Percentiles rank a stretch among this genome's conserved stretches.
These are phyloP conservation scores for Nemania sp. DNA, from an alignment of 2,329 filamentous ascomycete species.

Conservation along the genomic window DNA sequence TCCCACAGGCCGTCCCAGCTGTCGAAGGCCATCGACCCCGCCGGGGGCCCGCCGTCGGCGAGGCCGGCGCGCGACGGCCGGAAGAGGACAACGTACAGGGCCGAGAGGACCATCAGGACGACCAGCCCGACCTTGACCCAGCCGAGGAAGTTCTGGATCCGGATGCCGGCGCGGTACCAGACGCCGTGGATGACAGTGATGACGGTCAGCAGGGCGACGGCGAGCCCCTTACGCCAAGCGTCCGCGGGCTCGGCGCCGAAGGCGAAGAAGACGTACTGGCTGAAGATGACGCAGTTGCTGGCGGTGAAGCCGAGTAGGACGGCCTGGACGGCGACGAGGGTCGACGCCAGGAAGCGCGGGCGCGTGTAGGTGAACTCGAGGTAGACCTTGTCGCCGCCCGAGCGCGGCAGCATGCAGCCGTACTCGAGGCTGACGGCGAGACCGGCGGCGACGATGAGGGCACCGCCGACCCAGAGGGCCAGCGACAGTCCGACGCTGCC, in stretches of 20 bases:
- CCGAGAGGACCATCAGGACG: slow-evolving; percentile 64
- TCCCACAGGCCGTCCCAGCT: slow-evolving; percentile 63
- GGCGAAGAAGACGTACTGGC: slow-evolving; percentile 66
- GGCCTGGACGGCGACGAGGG: slow-evolving; percentile 65
- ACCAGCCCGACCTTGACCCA: slow-evolving; percentile 67
- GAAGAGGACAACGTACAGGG: slow-evolving; percentile 61
- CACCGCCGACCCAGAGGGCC: slow-evolving; percentile 66
- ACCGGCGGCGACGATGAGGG: slow-evolving; percentile 63
- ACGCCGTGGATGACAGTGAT: slow-evolving; percentile 64
- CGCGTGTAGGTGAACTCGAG: slow-evolving; percentile 69
- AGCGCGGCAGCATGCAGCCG: slow-evolving; percentile 71
- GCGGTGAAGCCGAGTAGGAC: slow-evolving; percentile 69
- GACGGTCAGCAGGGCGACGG: slow-evolving; percentile 58
- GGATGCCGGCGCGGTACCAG: slow-evolving; percentile 60
- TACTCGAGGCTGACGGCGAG: slow-evolving; percentile 68
- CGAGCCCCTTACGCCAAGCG: slow-evolving; percentile 58
- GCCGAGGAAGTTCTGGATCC: slow-evolving; percentile 64
- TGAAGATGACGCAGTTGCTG: slow-evolving; percentile 72
- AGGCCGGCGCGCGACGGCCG: slow-evolving; percentile 34
- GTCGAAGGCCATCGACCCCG: slow-evolving; percentile 14
- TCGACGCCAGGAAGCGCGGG: slow-evolving; percentile 67
- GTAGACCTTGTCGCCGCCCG: slow-evolving; percentile 72
- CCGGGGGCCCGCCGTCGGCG: slow-evolving; percentile 24
- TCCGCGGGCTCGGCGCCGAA: slow-evolving; percentile 56
- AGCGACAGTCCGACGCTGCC: slow-evolving; percentile 69